These are phyloP conservation scores for Aphanomyces cochlioides DNA, from an alignment of 352 stramenopile genomes.

Conservation along the genomic window DNA sequence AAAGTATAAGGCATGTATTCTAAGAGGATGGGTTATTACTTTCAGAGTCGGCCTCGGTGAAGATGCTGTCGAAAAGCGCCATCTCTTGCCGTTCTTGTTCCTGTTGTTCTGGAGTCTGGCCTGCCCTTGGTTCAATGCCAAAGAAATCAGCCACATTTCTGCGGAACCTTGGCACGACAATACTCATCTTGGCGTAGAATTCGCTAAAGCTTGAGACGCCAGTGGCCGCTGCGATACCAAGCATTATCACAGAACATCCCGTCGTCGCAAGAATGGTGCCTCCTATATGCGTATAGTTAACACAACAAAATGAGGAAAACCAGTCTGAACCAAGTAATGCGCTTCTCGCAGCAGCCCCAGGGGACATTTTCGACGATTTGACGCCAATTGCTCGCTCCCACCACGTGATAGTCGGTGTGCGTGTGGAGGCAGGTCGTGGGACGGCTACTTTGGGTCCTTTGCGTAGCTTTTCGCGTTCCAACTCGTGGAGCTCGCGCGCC, in stretches of 20 bases:
- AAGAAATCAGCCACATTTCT: constrained; percentile 13
- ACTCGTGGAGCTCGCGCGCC: neutral
- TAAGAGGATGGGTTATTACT: neutral
- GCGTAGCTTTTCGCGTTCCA: neutral
- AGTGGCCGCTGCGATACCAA: neutral
- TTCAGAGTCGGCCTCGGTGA: neutral
- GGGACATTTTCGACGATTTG: constrained; percentile 3
- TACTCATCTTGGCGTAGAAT: constrained; percentile 25
- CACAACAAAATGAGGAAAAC: neutral
- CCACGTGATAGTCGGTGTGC: constrained; percentile 21
- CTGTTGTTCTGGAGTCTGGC: constrained; percentile 8
- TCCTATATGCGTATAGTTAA: neutral
- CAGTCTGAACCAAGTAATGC: constrained; percentile 8
- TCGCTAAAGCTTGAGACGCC: constrained; percentile 6
- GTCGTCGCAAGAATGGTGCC: constrained; percentile 19
- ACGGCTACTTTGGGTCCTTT: neutral
- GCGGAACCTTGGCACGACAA: constrained; percentile 13
- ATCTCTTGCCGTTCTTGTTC: constrained; percentile 19
- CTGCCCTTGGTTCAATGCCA: constrained; percentile 24
- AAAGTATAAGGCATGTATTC: neutral
- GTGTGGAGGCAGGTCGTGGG: neutral
- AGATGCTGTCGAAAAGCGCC: constrained; percentile 12
- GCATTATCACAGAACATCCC: constrained; percentile 6
- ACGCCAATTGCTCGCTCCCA: constrained; percentile 28
- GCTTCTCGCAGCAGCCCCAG: constrained; percentile 5